Evolutionary conservation across 148 eudicot species (phyloP), one percentile per base, ranked within the genome.

Genomic region (Cornus controversa): DNA sequence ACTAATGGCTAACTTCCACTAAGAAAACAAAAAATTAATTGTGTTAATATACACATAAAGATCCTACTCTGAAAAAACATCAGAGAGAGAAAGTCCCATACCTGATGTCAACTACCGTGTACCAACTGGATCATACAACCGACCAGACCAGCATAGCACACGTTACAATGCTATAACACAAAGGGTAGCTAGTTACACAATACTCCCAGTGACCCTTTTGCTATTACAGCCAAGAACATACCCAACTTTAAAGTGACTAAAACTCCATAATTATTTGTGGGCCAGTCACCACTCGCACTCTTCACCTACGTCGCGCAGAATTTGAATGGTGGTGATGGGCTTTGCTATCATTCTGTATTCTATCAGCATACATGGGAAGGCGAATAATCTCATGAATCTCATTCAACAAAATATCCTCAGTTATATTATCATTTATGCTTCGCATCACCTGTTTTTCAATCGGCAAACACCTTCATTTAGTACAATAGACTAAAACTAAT

Each of bases 361-460:
- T 85, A 82, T 96, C 98, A 24, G 96, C 92, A 78, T 96, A 93
- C 98, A 96, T 96, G 13, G 99, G 99, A 78, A 95, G 85, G 45
- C 84, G 78, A 57, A 93, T 86, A 36, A 87, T 93, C 89, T 96
- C 97, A 0, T 73, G 60, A 60, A 96, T 93, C 86, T 95, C 99
- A 28, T 83, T 80, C 86, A 96, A 74, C 81, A 96, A 71, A 9
- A 90, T 78, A 0, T 95, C 97, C 81, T 93, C 91, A 0, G 98
- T 93, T 68, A 96, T 93, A 66, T 96, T 93, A 84, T 96, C 98
- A 82, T 53, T 87, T 78, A 96, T 93, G 83, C 99, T 96, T 77
- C 84, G 89, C 91, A 90, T 83, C 27, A 96, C 98, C 99, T 96
- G 95, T 77, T 71, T 34, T 64, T 14, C 76, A 11, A 10, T 53